Conservation (phyloP, 1,284 basidiomycete genomes). For the Rhodotorula sp. region DNA sequence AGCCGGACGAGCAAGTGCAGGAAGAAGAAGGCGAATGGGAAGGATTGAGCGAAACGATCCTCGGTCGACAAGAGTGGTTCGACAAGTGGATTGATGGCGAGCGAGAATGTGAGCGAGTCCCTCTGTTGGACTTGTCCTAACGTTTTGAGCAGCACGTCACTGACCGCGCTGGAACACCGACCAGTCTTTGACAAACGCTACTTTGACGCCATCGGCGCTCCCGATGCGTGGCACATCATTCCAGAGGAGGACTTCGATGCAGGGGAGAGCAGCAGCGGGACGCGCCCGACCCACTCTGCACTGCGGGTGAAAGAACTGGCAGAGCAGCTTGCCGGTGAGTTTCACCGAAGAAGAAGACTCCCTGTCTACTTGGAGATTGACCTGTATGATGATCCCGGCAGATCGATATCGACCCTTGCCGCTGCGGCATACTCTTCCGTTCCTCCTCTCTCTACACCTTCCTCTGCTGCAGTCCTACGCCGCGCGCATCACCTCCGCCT, state of each 20-base stretch:
- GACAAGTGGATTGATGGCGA: constrained; percentile 84
- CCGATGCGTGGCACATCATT: constrained; percentile 84
- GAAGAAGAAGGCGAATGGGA: constrained; percentile 57
- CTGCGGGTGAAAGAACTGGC: constrained; percentile 75
- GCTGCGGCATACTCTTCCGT: constrained; percentile 70
- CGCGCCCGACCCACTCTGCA: constrained; percentile 71
- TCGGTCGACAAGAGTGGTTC: constrained; percentile 84
- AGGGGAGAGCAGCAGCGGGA: constrained; percentile 52
- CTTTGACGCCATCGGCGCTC: constrained; percentile 71
- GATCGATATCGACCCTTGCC: constrained; percentile 89
- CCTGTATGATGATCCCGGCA: constrained; percentile 40
- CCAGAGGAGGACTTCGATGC: constrained; percentile 55
- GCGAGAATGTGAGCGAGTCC: constrained; percentile 65
- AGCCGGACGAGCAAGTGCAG: constrained; percentile 33
- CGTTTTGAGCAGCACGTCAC: background rate
- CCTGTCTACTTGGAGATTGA: too few relatives aligned
- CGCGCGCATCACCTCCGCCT: constrained; percentile 70
- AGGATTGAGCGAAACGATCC: constrained; percentile 74
- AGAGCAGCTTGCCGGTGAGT: constrained; percentile 78
- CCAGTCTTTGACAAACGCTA: constrained; percentile 75
- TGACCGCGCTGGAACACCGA: background rate
- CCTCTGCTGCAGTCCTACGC: constrained; percentile 77
- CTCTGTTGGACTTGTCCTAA: background rate
- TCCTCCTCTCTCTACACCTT: constrained; percentile 79
- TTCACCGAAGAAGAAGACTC: too few relatives aligned